phyloP scores from a whole-genome alignment of 768 basidiomycete genomes.

The Russula virescens region DNA sequence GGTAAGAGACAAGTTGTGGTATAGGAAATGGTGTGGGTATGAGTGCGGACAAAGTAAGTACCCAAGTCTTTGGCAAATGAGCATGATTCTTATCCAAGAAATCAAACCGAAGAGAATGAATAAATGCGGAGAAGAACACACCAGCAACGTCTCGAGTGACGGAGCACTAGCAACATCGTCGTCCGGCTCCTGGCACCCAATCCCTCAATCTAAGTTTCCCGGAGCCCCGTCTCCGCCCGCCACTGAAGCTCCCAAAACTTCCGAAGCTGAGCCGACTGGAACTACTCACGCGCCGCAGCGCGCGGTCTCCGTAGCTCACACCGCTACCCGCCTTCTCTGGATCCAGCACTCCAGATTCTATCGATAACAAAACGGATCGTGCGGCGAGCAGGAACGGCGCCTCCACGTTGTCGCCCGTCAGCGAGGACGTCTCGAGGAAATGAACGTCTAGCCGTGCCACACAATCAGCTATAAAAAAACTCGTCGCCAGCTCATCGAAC shows the following conservation, averaged over 20 bases:
- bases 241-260: slow-evolving; percentile 77
- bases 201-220: slow-evolving; percentile 55
- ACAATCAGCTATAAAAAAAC: background rate
- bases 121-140: slow-evolving; percentile 1
- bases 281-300: slow-evolving; percentile 83
- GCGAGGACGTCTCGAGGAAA: slow-evolving; percentile 89
- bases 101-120: slow-evolving; percentile 1
- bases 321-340: slow-evolving; percentile 94
- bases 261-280: slow-evolving; percentile 87
- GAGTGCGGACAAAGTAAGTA: slow-evolving; percentile 19
- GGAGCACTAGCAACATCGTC: slow-evolving; percentile 54
- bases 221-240: slow-evolving; percentile 51
- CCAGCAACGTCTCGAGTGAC: slow-evolving; percentile 6
- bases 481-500: background rate
- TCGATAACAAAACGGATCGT: slow-evolving; percentile 80
- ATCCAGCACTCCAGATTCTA: slow-evolving; percentile 86
- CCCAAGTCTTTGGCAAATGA: background rate
- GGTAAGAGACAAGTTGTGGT: slow-evolving; percentile 31
- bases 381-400: slow-evolving; percentile 88
- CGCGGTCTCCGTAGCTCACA: slow-evolving; percentile 93
- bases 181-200: slow-evolving; percentile 52
- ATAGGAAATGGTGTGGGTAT: slow-evolving; percentile 37
- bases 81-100: slow-evolving; percentile 1
- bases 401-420: slow-evolving; percentile 90
- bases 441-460: slow-evolving; percentile 59